Percentiles rank a stretch among this genome's conserved stretches.
phyloP scores from a whole-genome alignment of 1,284 basidiomycete species.

The Cryptococcus hybrid region DNA sequence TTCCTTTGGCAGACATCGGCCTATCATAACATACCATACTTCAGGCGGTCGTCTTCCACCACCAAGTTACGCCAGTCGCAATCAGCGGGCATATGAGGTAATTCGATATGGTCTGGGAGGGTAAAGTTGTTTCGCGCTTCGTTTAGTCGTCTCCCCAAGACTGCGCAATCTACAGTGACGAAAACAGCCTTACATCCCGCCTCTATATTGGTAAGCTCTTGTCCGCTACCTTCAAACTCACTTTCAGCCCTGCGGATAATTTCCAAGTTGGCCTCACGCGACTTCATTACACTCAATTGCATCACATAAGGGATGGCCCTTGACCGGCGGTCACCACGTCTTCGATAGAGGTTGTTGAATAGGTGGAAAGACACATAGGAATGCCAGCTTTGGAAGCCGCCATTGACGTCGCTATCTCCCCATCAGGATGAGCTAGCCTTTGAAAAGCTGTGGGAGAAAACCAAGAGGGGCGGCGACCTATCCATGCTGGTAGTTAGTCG shows the following conservation, averaged over 20 bases:
- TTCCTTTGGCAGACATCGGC: neutral
- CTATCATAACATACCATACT: conserved; percentile 7
- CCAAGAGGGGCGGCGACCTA: conserved; percentile 20
- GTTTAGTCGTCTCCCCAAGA: conserved; percentile 23
- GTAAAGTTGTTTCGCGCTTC: conserved; percentile 20
- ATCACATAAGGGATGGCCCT: conserved; percentile 18
- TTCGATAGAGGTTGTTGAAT: conserved; percentile 23
- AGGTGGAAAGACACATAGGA: conserved; percentile 33
- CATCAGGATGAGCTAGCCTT: conserved; percentile 31
- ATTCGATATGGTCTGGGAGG: conserved; percentile 7
- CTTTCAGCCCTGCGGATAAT: conserved; percentile 26
- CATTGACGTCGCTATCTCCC: conserved; percentile 27
- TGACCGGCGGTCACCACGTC: conserved; percentile 26
- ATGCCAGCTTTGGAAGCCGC: conserved; percentile 25
- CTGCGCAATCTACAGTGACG: conserved; percentile 28
- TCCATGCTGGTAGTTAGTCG: too few relatives aligned
- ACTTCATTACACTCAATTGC: conserved; percentile 30
- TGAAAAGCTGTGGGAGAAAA: too few relatives aligned
- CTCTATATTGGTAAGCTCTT: conserved; percentile 4
- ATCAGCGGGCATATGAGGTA: conserved; percentile 18
- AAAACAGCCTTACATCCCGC: conserved; percentile 24
- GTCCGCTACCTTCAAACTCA: neutral
- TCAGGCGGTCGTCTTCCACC: conserved; percentile 11
- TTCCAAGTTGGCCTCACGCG: conserved; percentile 18
- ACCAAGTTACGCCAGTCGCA: conserved; percentile 8